These are phyloP conservation scores for Arthrobotrys musiformis DNA, from an alignment of 2,329 filamentous ascomycete genomes.

Conservation along the genomic window DNA sequence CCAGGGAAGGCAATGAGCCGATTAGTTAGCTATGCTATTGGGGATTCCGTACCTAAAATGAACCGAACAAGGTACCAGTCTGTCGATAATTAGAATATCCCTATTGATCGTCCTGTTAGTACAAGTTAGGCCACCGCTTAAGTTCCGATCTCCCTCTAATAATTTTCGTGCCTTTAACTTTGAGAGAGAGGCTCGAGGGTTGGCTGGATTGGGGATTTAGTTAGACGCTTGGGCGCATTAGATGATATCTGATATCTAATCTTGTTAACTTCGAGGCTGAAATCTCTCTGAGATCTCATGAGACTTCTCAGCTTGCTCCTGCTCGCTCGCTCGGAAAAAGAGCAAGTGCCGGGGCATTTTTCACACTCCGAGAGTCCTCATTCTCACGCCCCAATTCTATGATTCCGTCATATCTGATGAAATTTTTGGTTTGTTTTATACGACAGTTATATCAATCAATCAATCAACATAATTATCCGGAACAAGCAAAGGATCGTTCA, in stretches of 20 bases:
- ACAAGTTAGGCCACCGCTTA: conserved; percentile 6
- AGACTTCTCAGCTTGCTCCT: background rate
- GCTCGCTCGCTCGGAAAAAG: background rate
- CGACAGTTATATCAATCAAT: background rate
- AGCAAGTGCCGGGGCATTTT: background rate
- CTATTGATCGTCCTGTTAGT: background rate
- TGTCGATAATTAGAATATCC: conserved; percentile 22
- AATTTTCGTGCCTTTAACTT: background rate
- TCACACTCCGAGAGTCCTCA: background rate
- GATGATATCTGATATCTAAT: background rate
- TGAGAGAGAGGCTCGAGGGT: background rate
- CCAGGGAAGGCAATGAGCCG: conserved; percentile 51
- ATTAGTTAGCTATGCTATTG: conserved; percentile 48
- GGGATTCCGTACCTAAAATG: conserved; percentile 12
- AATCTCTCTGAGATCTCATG: conserved; percentile 11
- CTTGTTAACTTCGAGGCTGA: conserved; percentile 3
- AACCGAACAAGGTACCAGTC: conserved; percentile 8
- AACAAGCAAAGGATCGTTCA: conserved; percentile 38
- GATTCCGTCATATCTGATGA: background rate
- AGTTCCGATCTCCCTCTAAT: background rate
- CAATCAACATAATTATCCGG: conserved; percentile 28
- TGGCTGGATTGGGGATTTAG: background rate
- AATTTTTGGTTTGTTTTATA: too few relatives aligned
- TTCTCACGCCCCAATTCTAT: conserved; percentile 15
- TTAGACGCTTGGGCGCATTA: conserved; percentile 16